Percentiles rank a stretch among this genome's conserved stretches.
Conservation (phyloP, 1,284 basidiomycete species). For the Sanguinoderma infundibulare region DNA sequence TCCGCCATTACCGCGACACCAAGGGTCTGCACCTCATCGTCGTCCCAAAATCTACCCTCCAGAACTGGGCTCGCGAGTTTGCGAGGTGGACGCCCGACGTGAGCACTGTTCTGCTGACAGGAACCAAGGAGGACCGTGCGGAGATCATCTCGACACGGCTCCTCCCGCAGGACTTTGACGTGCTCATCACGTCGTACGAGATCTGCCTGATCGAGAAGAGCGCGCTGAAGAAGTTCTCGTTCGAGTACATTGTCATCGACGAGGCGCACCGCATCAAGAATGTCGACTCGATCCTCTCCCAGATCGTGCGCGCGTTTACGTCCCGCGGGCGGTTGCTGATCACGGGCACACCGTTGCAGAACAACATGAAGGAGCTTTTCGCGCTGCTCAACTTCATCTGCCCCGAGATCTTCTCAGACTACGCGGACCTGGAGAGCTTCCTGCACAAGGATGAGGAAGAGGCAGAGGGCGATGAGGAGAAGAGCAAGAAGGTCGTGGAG, state of each 20-base stretch:
- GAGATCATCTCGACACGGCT: conserved; percentile 82
- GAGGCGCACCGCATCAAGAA: conserved; percentile 99
- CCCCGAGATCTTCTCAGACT: conserved; percentile 82
- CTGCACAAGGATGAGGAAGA: conserved; percentile 81
- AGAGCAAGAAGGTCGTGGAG: conserved; percentile 93
- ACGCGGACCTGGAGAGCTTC: conserved; percentile 76
- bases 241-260: conserved; percentile 99
- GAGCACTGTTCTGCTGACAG: conserved; percentile 82
- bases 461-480: conserved; percentile 82
- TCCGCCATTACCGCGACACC: conserved; percentile 83
- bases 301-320: conserved; percentile 93
- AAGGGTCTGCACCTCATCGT: conserved; percentile 92
- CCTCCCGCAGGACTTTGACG: conserved; percentile 90
- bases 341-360: conserved; percentile 97
- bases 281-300: conserved; percentile 93
- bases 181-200: conserved; percentile 97
- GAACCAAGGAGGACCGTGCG: conserved; percentile 88
- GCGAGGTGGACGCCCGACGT: conserved; percentile 92
- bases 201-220: conserved; percentile 96
- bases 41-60: conserved; percentile 96
- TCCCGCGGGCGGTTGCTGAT: conserved; percentile 92
- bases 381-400: conserved; percentile 95
- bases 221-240: conserved; percentile 92
- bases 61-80: conserved; percentile 97
- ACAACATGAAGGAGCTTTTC: conserved; percentile 97